Conservation (phyloP, 345 rosid genomes). For the Fremontodendron californicum region DNA sequence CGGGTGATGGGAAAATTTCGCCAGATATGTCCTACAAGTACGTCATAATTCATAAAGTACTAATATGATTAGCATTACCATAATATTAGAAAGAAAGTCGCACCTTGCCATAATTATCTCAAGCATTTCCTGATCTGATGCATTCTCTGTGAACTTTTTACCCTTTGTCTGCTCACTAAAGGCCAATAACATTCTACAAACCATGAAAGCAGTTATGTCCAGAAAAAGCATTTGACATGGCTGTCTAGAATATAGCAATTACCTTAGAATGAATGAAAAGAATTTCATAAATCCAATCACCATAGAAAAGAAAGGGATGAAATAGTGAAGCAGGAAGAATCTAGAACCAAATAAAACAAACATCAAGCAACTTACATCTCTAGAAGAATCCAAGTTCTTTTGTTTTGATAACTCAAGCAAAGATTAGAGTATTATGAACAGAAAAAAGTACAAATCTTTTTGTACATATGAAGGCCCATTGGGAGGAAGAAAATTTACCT, state of each 20-base stretch:
- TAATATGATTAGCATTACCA: not conserved
- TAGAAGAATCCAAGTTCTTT: not conserved
- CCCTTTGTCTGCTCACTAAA: slow-evolving; percentile 82
- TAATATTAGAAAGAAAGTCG: slow-evolving; percentile 7
- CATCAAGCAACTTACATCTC: not conserved
- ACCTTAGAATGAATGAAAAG: not conserved
- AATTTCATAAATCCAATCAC: not conserved
- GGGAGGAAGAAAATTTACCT: slow-evolving; percentile 36
- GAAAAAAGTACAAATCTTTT: not conserved
- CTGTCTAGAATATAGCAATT: not conserved
- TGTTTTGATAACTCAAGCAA: not conserved
- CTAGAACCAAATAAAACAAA: slow-evolving; percentile 1
- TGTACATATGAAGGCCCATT: not conserved
- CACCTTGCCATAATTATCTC: slow-evolving; percentile 88
- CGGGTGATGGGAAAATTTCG: not conserved
- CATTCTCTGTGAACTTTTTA: slow-evolving; percentile 61
- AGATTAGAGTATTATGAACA: no score
- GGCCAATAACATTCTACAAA: slow-evolving; percentile 78
- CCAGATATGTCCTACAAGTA: no score
- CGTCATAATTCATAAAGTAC: no score
- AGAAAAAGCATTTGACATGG: not conserved
- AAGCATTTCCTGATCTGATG: slow-evolving; percentile 90
- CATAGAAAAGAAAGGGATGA: not conserved
- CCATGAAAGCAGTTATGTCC: slow-evolving; percentile 16
- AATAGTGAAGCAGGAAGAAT: not conserved